Percentiles rank a stretch among this genome's conserved stretches.
Conservation (phyloP, 805 yeast genomes). For the Candida insectalens region DNA sequence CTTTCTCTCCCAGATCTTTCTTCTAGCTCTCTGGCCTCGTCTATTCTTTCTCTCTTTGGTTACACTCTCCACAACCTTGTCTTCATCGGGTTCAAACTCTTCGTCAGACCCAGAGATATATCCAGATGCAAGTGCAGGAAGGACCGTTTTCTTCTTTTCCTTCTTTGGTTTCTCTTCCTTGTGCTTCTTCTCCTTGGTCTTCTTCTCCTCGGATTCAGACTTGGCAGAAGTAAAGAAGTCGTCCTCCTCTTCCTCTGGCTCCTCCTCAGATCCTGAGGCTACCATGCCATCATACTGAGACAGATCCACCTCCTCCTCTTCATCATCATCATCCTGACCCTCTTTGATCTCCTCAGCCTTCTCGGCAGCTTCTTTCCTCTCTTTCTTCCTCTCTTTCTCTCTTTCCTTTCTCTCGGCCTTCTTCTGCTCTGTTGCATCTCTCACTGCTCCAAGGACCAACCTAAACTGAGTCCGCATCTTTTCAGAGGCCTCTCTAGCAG, state of each 20-base stretch:
- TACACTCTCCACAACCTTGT: slow-evolving; percentile 39
- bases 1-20: slow-evolving; percentile 91
- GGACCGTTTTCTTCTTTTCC: slow-evolving; percentile 3
- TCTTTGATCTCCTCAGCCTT: slow-evolving; percentile 4
- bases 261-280: slow-evolving; percentile 9
- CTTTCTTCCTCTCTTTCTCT: slow-evolving; percentile 7
- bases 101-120: slow-evolving; percentile 77
- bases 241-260: slow-evolving; percentile 35
- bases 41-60: slow-evolving; percentile 65
- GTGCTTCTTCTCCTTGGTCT: slow-evolving; percentile 27
- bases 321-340: slow-evolving; percentile 10
- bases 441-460: slow-evolving; percentile 20
- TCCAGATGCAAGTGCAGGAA: slow-evolving; percentile 71
- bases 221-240: slow-evolving; percentile 11
- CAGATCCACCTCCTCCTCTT: slow-evolving; percentile 13
- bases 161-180: slow-evolving; percentile 2
- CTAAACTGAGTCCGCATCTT: slow-evolving; percentile 17
- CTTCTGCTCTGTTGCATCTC: slow-evolving; percentile 6
- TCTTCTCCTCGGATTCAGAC: slow-evolving; percentile 39
- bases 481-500: slow-evolving; percentile 23
- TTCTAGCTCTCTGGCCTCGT: slow-evolving; percentile 96
- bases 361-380: slow-evolving; percentile 11
- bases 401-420: slow-evolving; percentile 9
- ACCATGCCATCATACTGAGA: slow-evolving; percentile 5
- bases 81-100: slow-evolving; percentile 28